A percentile compares a stretch with the other conserved stretches of the same genome.
Evolutionary conservation across 2,329 filamentous ascomycete species (phyloP).

Genomic region (Curvularia sp.): DNA sequence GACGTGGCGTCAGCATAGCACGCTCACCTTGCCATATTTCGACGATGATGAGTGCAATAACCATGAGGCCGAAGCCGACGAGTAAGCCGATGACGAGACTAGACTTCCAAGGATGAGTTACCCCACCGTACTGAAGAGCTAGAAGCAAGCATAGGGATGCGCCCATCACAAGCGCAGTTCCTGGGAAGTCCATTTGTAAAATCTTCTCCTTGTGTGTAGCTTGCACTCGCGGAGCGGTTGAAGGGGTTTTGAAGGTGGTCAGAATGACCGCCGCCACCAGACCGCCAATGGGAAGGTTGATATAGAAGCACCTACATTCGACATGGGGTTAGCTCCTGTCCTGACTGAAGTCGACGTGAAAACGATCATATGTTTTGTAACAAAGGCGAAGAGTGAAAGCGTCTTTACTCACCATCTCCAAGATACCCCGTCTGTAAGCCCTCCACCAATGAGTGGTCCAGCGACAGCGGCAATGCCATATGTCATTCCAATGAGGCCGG

Average conservation of each 20-base stretch:
- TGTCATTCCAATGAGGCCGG: slow-evolving; percentile 47
- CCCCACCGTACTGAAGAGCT: slow-evolving; percentile 55
- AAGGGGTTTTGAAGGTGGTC: slow-evolving; percentile 40
- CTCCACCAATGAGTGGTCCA: slow-evolving; percentile 53
- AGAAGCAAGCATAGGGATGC: slow-evolving; percentile 52
- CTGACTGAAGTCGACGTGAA: neutral
- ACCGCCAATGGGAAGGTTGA: slow-evolving; percentile 57
- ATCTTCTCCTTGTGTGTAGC: slow-evolving; percentile 48
- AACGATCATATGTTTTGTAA: no score
- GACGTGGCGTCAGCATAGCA: neutral
- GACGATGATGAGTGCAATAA: neutral
- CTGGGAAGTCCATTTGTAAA: slow-evolving; percentile 55
- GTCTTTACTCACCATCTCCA: slow-evolving; percentile 51
- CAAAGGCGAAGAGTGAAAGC: no score
- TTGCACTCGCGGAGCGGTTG: slow-evolving; percentile 22
- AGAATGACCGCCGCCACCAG: slow-evolving; percentile 49
- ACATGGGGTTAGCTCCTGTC: neutral
- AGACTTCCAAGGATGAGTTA: slow-evolving; percentile 30
- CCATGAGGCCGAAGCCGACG: neutral
- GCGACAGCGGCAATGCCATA: slow-evolving; percentile 49
- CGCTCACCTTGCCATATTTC: slow-evolving; percentile 2
- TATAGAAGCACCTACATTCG: slow-evolving; percentile 43
- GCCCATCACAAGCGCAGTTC: slow-evolving; percentile 51
- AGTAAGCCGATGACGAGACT: slow-evolving; percentile 1
- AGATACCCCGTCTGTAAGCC: slow-evolving; percentile 46